Conservation (phyloP, 1,284 basidiomycete species). For the Marasmius tenuissimus region DNA sequence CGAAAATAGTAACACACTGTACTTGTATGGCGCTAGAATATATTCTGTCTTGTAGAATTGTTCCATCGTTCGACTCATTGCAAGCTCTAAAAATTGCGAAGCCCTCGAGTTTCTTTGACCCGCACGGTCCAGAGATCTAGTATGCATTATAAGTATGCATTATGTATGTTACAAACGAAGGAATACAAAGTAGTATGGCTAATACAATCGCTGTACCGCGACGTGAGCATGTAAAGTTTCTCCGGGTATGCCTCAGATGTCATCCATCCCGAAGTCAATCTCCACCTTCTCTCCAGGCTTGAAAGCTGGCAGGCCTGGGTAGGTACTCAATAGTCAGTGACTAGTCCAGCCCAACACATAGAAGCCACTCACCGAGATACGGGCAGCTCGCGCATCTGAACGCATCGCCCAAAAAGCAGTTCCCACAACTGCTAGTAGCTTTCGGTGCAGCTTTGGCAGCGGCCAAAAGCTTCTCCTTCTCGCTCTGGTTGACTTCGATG, state of each 20-base stretch:
- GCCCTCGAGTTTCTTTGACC: no score
- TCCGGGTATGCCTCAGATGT: slow-evolving; percentile 52
- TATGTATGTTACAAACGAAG: not conserved
- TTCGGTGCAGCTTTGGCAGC: slow-evolving; percentile 73
- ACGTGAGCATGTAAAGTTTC: not conserved
- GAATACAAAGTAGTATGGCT: not conserved
- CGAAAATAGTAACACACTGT: not conserved
- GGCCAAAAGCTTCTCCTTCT: slow-evolving; percentile 60
- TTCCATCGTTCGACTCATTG: no score
- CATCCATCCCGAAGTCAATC: slow-evolving; percentile 84
- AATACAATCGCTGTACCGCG: not conserved
- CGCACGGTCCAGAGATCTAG: no score
- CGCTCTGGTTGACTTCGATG: slow-evolving; percentile 62
- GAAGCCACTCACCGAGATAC: slow-evolving; percentile 76
- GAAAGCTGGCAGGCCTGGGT: slow-evolving; percentile 89
- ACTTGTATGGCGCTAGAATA: not conserved
- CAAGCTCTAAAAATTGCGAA: no score
- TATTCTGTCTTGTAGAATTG: no score
- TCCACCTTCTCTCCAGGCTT: slow-evolving; percentile 98
- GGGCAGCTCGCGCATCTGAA: slow-evolving; percentile 96
- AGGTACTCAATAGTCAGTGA: slow-evolving; percentile 9
- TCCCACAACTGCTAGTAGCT: slow-evolving; percentile 96
- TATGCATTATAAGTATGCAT: not conserved
- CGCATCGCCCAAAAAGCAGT: slow-evolving; percentile 96
- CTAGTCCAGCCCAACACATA: slow-evolving; percentile 9